Evolutionary conservation across 495 filamentous ascomycete species (phyloP).

Genomic region (Hypoxylon lenormandii): DNA sequence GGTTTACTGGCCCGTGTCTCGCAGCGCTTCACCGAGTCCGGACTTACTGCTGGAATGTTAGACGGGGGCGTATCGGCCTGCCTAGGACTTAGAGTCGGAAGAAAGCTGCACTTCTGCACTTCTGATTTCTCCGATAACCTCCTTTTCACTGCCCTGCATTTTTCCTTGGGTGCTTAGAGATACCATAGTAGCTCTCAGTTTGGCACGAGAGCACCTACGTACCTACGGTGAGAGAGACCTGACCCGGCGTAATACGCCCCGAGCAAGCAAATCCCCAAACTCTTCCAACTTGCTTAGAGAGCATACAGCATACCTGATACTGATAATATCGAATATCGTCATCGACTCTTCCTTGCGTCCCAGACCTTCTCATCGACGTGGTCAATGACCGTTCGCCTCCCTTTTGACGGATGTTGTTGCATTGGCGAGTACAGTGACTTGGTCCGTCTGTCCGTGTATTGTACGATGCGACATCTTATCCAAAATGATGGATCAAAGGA

Average conservation of each 20-base stretch:
- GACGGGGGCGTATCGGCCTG: not conserved
- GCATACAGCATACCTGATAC: no score
- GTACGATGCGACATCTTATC: slow-evolving; percentile 7
- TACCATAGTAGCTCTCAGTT: not conserved
- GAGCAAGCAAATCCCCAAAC: not conserved
- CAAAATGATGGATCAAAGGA: slow-evolving; percentile 12
- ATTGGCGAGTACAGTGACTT: slow-evolving; percentile 13
- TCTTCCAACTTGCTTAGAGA: no score
- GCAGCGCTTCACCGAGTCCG: slow-evolving; percentile 29
- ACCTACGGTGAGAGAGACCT: not conserved
- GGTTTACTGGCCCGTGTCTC: slow-evolving; percentile 16
- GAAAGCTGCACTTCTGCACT: no score
- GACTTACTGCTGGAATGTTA: slow-evolving; percentile 20
- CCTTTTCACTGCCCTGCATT: not conserved
- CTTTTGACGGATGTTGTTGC: not conserved
- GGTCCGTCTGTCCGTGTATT: slow-evolving; percentile 9
- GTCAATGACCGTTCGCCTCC: slow-evolving; percentile 20
- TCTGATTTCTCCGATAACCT: slow-evolving; percentile 1
- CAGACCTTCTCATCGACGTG: slow-evolving; percentile 11
- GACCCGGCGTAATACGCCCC: not conserved
- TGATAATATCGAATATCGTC: not conserved
- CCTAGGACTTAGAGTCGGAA: slow-evolving; percentile 4
- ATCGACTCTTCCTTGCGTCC: slow-evolving; percentile 10
- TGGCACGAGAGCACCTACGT: not conserved
- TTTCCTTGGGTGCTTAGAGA: no score